Conservation (phyloP, 345 rosid genomes). For the Ceriops zippeliana region DNA sequence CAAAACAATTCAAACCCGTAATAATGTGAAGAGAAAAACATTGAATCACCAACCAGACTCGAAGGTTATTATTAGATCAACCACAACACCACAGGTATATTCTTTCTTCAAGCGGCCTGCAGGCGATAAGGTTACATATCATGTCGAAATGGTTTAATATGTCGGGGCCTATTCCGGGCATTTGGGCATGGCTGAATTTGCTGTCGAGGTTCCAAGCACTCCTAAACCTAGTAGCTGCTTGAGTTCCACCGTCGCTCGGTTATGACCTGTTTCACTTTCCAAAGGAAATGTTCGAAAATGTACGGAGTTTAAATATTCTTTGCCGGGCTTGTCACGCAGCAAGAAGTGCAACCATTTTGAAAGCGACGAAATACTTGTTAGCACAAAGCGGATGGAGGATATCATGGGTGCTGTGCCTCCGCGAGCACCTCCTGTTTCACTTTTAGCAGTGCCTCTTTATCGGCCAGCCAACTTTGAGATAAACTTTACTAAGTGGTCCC, state of each 20-base stretch:
- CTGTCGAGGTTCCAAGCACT: background rate
- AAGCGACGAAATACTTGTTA: background rate
- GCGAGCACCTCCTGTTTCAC: background rate
- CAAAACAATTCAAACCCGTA: background rate
- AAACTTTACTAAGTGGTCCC: too few species aligned
- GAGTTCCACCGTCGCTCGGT: background rate
- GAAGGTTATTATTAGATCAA: background rate
- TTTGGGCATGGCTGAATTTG: background rate
- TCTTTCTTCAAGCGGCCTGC: background rate
- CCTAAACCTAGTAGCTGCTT: background rate
- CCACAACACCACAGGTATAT: background rate
- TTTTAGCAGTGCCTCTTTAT: background rate
- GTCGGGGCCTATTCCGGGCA: background rate
- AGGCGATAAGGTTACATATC: background rate
- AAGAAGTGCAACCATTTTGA: background rate
- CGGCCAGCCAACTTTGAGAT: background rate
- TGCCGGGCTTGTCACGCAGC: background rate
- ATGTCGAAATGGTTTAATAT: background rate
- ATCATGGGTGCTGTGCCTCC: background rate
- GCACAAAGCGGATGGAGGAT: background rate
- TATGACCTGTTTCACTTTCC: conserved; percentile 2
- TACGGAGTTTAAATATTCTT: background rate
- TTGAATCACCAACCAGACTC: too few species aligned
- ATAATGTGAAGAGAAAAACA: too few species aligned
- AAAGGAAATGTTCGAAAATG: background rate